Percentiles rank a stretch among this genome's conserved stretches.
Conservation (phyloP, 257 asterid species). For the Fraxinus excelsior region DNA sequence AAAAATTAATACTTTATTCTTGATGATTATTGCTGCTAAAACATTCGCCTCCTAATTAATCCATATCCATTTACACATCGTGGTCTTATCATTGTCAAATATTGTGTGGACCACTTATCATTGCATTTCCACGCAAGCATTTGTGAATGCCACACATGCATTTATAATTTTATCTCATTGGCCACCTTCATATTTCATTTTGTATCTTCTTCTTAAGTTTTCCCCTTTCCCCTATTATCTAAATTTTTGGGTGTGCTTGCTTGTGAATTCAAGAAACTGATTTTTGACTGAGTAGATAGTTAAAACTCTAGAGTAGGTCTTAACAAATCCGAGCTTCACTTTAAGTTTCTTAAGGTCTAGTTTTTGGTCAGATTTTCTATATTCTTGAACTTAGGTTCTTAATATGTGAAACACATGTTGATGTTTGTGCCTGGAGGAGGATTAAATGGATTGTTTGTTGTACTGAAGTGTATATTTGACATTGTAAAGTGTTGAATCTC, state of each 20-base stretch:
- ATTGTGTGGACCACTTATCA: background rate
- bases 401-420: background rate
- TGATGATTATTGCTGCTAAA: background rate
- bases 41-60: background rate
- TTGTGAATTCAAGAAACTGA: background rate
- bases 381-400: slow-evolving; percentile 2
- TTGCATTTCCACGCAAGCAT: background rate
- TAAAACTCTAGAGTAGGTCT: background rate
- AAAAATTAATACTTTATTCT: background rate
- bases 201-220: background rate
- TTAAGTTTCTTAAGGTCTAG: background rate
- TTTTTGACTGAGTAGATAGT: slow-evolving; percentile 5
- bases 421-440: background rate
- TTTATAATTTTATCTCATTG: background rate
- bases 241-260: background rate
- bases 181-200: background rate
- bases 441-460: too few relatives aligned
- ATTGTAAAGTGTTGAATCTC: background rate
- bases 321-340: background rate
- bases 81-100: background rate
- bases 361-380: background rate
- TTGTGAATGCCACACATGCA: background rate
- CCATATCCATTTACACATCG: background rate
- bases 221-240: background rate
- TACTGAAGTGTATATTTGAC: too few relatives aligned